Evolutionary conservation across 2,329 filamentous ascomycete species (phyloP).

Genomic region (Talaromyces sp.): DNA sequence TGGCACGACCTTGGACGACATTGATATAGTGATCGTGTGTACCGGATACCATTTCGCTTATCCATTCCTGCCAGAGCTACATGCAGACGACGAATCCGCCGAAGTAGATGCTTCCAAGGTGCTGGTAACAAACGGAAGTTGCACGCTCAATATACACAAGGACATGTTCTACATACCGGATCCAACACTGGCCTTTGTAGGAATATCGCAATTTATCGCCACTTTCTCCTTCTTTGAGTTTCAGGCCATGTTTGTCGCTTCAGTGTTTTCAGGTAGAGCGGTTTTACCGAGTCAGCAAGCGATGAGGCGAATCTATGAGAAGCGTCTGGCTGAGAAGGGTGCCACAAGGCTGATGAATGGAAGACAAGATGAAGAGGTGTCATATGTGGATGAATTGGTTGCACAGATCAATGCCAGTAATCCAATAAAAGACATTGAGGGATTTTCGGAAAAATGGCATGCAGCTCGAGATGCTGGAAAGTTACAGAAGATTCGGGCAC

Average conservation of each 20-base stretch:
- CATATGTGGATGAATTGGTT: constrained; percentile 13
- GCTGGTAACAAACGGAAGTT: constrained; percentile 63
- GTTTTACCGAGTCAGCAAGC: constrained; percentile 46
- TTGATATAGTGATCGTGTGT: constrained; percentile 64
- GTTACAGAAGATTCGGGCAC: constrained; percentile 15
- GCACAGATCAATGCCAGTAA: not conserved
- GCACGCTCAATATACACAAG: constrained; percentile 66
- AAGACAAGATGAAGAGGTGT: constrained; percentile 4
- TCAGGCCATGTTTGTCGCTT: constrained; percentile 62
- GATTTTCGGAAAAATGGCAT: constrained; percentile 15
- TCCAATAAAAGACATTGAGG: not conserved
- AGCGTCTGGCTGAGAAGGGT: constrained; percentile 6
- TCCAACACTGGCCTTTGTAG: constrained; percentile 63
- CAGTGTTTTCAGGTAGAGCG: constrained; percentile 55
- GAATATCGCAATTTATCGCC: constrained; percentile 64
- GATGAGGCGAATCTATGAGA: constrained; percentile 2
- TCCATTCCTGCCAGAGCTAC: constrained; percentile 60
- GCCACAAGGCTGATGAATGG: constrained; percentile 13
- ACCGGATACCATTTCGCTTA: constrained; percentile 69
- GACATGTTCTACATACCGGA: constrained; percentile 73
- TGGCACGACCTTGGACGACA: constrained; percentile 52
- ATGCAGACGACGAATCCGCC: constrained; percentile 45
- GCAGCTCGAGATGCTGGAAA: constrained; percentile 10
- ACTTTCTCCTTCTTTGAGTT: constrained; percentile 71
- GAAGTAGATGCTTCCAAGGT: constrained; percentile 52